A percentile compares a stretch with the other conserved stretches of the same genome.
Evolutionary conservation across 192 early-diverging fungal species (phyloP).

Genomic region (Piromyces sp.): DNA sequence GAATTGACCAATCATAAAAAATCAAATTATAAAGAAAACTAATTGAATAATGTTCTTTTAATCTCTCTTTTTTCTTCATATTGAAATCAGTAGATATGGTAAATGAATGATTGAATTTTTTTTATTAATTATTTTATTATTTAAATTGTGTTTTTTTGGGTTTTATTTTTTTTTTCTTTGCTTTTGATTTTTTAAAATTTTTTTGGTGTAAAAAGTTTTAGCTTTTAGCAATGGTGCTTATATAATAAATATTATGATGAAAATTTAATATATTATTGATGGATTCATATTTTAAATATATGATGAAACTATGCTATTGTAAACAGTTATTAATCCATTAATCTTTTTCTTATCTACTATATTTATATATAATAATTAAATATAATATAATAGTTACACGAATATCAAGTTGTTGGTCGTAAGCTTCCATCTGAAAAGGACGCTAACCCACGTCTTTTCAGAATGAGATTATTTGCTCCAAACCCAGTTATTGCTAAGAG

Average conservation of each 20-base stretch:
- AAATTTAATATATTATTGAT: too few relatives aligned
- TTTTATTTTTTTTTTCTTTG: background rate
- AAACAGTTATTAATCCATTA: too few relatives aligned
- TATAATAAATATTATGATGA: background rate
- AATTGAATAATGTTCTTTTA: background rate
- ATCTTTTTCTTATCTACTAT: background rate
- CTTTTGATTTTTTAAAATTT: background rate
- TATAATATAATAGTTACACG: conserved; percentile 11
- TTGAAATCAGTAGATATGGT: background rate
- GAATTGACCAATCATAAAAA: background rate
- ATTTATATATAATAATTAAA: too few relatives aligned
- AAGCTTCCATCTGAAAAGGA: conserved; percentile 84
- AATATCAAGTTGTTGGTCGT: conserved; percentile 85
- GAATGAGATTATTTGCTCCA: conserved; percentile 97
- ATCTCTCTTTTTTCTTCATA: background rate
- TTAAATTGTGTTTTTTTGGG: background rate
- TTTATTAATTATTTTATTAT: background rate
- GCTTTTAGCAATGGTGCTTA: background rate
- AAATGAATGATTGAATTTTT: background rate
- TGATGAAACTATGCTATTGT: too few relatives aligned
- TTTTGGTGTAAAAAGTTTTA: background rate
- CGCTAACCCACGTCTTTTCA: conserved; percentile 81
- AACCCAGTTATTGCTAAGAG: conserved; percentile 97
- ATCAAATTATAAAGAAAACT: background rate
- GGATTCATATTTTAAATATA: too few relatives aligned